Evolutionary conservation across 768 basidiomycete species (phyloP).

Genomic region (Rhizopogon salebrosus): DNA sequence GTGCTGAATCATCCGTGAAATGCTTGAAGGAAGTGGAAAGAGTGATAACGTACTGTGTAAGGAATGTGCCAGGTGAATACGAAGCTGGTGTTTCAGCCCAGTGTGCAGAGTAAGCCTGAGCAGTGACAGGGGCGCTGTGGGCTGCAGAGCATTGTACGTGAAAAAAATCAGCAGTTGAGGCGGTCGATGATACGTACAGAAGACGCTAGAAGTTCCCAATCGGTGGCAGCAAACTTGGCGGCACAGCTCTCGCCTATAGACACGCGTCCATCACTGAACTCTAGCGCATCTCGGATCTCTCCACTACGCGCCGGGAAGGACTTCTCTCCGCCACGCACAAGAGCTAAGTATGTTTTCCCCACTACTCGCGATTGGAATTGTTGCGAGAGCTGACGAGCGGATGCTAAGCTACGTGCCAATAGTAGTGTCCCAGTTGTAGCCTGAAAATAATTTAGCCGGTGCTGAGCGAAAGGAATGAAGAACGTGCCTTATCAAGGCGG

Average conservation of each 20-base stretch:
- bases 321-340: slow-evolving; percentile 49
- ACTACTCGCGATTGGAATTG: slow-evolving; percentile 48
- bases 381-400: slow-evolving; percentile 45
- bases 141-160: slow-evolving; percentile 25
- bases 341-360: slow-evolving; percentile 57
- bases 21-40: background rate
- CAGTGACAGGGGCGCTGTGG: slow-evolving; percentile 46
- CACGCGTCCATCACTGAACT: slow-evolving; percentile 42
- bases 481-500: slow-evolving; percentile 58
- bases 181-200: slow-evolving; percentile 40
- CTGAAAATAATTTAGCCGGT: slow-evolving; percentile 26
- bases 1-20: slow-evolving; percentile 35
- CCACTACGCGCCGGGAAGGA: slow-evolving; percentile 34
- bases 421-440: slow-evolving; percentile 58
- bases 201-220: slow-evolving; percentile 55
- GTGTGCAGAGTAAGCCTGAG: slow-evolving; percentile 53
- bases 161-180: slow-evolving; percentile 4
- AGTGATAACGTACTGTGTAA: slow-evolving; percentile 36
- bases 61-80: slow-evolving; percentile 54
- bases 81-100: slow-evolving; percentile 66
- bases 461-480: background rate
- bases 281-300: slow-evolving; percentile 42
- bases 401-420: slow-evolving; percentile 40
- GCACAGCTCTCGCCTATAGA: slow-evolving; percentile 23
- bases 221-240: slow-evolving; percentile 30